Base-by-base conservation (phyloP, 768 basidiomycete genomes). In the Mycena alexandri region DNA sequence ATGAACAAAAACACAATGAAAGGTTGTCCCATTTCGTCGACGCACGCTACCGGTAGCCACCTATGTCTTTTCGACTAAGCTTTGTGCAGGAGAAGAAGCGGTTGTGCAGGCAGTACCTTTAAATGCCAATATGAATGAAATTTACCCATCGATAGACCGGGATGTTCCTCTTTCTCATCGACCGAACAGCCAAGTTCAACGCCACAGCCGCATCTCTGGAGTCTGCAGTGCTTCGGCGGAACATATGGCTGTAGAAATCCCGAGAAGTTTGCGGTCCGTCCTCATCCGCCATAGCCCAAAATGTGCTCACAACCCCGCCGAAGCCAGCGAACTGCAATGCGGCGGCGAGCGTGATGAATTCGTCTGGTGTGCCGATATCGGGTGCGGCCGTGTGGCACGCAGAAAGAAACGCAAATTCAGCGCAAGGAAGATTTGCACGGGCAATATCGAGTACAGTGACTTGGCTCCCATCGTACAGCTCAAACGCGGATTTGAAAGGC, bases 101-200 rank as follows among this genome's bases (percentile, higher is more conserved):
- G 38, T 38, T 38, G 10, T 10, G 38, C 4, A 38, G 14, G 14
- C 10, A 5, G 10, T 38, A 38, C 38, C 38, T 38, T 56, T 42
- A 56, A 25, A 24, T 42, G 11, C 56, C 56, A 19, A 57, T 57
- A 34, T 57, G 56, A 19, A 57, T 43, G n/a, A 44, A 57, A 22
- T 57, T 57, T 2, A 21, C 21, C 56, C 56, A 57, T 14, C n/a
- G 56, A 25, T 46, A 43, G 9, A 46, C 29, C 17, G 8, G 29
- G 17, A 36, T 8, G 19, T 34, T 34, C 33, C 10, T 29, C 43
- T 16, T 25, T 17, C 56, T 24, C 56, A 57, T 14, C 13, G 19
- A 12, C 19, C 43, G 24, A 11, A 24, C 44, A 8, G 42, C 42
- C 24, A n/a, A 33, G 33, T 29, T 43, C 43, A 57, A 34, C 16